Conservation (phyloP, 2,329 filamentous ascomycete genomes). For the Cercospora zeae-maydis region DNA sequence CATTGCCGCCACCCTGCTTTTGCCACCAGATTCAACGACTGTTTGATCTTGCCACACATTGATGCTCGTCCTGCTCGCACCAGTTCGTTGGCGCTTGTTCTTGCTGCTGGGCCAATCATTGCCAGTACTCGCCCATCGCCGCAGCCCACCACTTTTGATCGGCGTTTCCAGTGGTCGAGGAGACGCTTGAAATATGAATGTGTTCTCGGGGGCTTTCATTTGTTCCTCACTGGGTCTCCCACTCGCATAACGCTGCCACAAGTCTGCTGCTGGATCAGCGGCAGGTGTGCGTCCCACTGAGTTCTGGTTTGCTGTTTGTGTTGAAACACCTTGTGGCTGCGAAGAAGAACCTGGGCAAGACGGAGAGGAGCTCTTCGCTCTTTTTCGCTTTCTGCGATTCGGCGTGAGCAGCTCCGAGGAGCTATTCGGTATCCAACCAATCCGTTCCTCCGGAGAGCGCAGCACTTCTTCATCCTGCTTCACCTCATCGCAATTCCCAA, state of each 20-base stretch:
- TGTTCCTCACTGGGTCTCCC: conserved; percentile 39
- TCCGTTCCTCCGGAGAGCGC: conserved; percentile 57
- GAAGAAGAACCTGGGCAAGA: conserved; percentile 39
- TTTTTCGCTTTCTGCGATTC: conserved; percentile 41
- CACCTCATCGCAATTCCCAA: conserved; percentile 58
- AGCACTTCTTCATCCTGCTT: conserved; percentile 45
- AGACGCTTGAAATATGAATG: conserved; percentile 46
- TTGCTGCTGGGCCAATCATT: conserved; percentile 45
- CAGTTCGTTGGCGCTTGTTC: conserved; percentile 41
- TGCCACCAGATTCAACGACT: conserved; percentile 30
- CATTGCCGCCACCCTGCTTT: conserved; percentile 36
- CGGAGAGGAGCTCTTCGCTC: conserved; percentile 47
- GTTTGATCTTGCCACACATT: conserved; percentile 38
- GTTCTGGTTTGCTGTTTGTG: conserved; percentile 20
- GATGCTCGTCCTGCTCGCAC: conserved; percentile 30
- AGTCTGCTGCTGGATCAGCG: conserved; percentile 46
- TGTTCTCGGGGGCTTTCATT: conserved; percentile 40
- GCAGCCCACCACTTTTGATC: conserved; percentile 46
- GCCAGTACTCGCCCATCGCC: conserved; percentile 51
- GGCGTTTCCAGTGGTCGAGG: conserved; percentile 44
- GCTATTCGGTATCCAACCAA: conserved; percentile 55
- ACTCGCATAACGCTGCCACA: conserved; percentile 46
- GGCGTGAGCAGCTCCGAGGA: conserved; percentile 42
- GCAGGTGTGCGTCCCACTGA: conserved; percentile 39
- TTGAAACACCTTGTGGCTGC: conserved; percentile 38